Evolutionary conservation across 1,284 basidiomycete genomes (phyloP).

Genomic region (Cryptococcus jaspeensis): DNA sequence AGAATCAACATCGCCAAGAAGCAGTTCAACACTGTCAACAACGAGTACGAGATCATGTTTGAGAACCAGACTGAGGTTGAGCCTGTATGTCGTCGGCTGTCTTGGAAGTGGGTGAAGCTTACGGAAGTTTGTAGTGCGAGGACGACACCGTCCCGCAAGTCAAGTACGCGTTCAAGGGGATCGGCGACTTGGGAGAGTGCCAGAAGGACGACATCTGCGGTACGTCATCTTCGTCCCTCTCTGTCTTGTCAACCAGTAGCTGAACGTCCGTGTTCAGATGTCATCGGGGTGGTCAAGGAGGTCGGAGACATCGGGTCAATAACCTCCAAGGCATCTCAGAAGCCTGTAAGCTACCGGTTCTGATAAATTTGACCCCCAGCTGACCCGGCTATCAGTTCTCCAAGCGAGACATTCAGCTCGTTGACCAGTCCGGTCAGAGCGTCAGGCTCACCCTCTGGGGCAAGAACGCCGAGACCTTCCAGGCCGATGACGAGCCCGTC

Average conservation of each 20-base stretch:
- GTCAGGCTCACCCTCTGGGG: constrained; percentile 94
- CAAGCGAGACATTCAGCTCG: constrained; percentile 85
- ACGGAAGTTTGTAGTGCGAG: constrained; percentile 56
- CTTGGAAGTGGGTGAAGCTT: constrained; percentile 6
- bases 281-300: constrained; percentile 81
- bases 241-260: constrained; percentile 38
- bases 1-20: constrained; percentile 95
- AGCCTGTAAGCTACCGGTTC: constrained; percentile 58
- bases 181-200: constrained; percentile 63
- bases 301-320: constrained; percentile 68
- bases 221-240: constrained; percentile 50
- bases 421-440: constrained; percentile 77
- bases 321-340: constrained; percentile 68
- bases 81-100: constrained; percentile 33
- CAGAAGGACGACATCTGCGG: constrained; percentile 76
- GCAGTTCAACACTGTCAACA: constrained; percentile 86
- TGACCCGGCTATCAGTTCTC: constrained; percentile 58
- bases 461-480: constrained; percentile 84
- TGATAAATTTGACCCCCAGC: not conserved
- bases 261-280: constrained; percentile 55
- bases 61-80: constrained; percentile 79
- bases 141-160: constrained; percentile 75
- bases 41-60: constrained; percentile 93
- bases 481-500: constrained; percentile 60
- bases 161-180: constrained; percentile 76